A percentile compares a stretch with the other conserved stretches of the same genome.
Evolutionary conservation across 495 filamentous ascomycete species (phyloP).

Genomic region (Tuber calosporum): DNA sequence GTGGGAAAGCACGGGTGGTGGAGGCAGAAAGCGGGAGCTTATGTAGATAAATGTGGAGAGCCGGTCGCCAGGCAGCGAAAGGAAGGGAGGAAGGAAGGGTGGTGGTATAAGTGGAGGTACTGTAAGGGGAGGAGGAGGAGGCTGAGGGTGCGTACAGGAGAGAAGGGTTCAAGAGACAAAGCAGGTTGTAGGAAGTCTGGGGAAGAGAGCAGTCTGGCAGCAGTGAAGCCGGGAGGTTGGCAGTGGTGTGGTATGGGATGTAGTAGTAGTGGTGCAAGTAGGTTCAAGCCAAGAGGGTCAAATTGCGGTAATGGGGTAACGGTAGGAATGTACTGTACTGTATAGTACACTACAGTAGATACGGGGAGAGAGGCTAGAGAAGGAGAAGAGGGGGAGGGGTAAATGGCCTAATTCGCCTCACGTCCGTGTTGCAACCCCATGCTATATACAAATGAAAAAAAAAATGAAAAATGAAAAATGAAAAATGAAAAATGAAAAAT

Average conservation of each 20-base stretch:
- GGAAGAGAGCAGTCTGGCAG: background rate
- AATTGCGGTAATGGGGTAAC: slow-evolving; percentile 20
- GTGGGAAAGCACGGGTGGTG: background rate
- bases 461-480: too few relatives aligned
- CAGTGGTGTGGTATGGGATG: background rate
- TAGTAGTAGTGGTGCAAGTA: background rate
- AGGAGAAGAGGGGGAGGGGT: slow-evolving; percentile 34
- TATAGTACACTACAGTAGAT: slow-evolving; percentile 20
- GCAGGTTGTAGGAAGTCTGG: background rate
- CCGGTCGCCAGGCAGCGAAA: slow-evolving; percentile 17
- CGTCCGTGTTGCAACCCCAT: background rate
- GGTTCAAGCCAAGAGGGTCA: background rate
- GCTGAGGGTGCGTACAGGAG: background rate
- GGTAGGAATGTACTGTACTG: slow-evolving; percentile 18
- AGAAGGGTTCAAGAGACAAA: background rate
- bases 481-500: too few relatives aligned
- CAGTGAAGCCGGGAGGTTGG: background rate
- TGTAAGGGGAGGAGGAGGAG: slow-evolving; percentile 9
- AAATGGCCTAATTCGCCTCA: slow-evolving; percentile 11
- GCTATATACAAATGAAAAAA: background rate
- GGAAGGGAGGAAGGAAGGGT: background rate
- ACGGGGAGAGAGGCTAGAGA: slow-evolving; percentile 22
- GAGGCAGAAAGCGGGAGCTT: background rate
- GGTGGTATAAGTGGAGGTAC: background rate
- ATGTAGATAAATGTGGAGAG: slow-evolving; percentile 2